Evolutionary conservation across 2,329 filamentous ascomycete genomes (phyloP).

Genomic region (Fusarium guadeloupense): DNA sequence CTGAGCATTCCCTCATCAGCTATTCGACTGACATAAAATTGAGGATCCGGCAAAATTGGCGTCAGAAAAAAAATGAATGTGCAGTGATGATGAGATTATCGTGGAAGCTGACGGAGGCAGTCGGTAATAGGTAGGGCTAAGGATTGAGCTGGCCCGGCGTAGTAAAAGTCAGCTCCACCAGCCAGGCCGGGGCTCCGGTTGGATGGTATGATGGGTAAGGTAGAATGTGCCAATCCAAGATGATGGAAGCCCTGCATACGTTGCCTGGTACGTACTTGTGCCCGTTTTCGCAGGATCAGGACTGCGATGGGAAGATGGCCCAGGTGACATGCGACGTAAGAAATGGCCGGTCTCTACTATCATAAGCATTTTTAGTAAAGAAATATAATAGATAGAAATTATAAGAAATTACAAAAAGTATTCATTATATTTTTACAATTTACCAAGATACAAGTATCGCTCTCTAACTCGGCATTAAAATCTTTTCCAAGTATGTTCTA

Average conservation of each 20-base stretch:
- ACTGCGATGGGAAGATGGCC: no score
- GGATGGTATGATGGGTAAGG: slow-evolving; percentile 19
- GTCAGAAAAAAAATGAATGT: slow-evolving; percentile 32
- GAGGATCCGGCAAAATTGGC: slow-evolving; percentile 35
- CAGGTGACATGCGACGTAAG: no score
- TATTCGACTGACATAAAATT: slow-evolving; percentile 2
- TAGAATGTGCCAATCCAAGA: slow-evolving; percentile 22
- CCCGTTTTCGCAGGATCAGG: no score
- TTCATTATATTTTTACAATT: no score
- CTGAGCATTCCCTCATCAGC: slow-evolving; percentile 12
- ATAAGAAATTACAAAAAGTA: no score
- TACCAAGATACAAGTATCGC: no score
- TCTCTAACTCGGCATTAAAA: no score
- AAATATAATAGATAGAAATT: no score
- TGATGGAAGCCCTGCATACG: slow-evolving; percentile 29
- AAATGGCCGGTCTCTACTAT: no score
- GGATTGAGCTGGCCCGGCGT: slow-evolving; percentile 42
- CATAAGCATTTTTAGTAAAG: no score
- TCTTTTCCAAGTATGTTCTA: no score
- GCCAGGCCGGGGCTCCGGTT: slow-evolving; percentile 38
- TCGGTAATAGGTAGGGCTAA: slow-evolving; percentile 46
- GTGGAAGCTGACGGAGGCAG: slow-evolving; percentile 40
- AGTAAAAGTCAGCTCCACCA: slow-evolving; percentile 38
- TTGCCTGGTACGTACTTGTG: slow-evolving; percentile 11
- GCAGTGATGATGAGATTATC: slow-evolving; percentile 38